Percentiles rank a stretch among this genome's conserved stretches.
Evolutionary conservation across 306 rosid species (phyloP).

Genomic region (Quercus ilex): DNA sequence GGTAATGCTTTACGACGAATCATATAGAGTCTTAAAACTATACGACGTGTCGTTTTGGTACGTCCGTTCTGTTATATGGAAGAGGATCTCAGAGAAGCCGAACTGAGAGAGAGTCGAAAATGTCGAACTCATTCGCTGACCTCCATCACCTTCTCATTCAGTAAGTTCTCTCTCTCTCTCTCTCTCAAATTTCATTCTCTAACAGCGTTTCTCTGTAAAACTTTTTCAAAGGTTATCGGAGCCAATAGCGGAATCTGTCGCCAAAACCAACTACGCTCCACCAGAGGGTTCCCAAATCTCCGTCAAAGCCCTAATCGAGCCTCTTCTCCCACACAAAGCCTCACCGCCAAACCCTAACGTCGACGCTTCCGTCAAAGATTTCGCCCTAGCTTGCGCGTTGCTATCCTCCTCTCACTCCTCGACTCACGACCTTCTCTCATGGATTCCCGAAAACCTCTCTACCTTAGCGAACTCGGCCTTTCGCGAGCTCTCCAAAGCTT

Average conservation of each 20-base stretch:
- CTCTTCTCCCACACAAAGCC: conserved; percentile 46
- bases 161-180: conserved; percentile 22
- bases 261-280: conserved; percentile 35
- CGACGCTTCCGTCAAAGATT: conserved; percentile 48
- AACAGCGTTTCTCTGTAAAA: background rate
- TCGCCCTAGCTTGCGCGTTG: conserved; percentile 67
- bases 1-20: too few relatives aligned
- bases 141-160: conserved; percentile 47
- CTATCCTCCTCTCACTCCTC: conserved; percentile 55
- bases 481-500: conserved; percentile 40
- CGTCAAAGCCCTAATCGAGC: conserved; percentile 51
- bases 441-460: conserved; percentile 62
- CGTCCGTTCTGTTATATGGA: background rate
- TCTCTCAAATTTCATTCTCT: background rate
- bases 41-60: background rate
- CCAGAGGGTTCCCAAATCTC: conserved; percentile 41
- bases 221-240: conserved; percentile 48
- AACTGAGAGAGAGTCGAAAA: conserved; percentile 12
- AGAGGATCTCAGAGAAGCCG: background rate
- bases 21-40: background rate
- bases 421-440: conserved; percentile 51
- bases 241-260: conserved; percentile 39
- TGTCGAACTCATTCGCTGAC: conserved; percentile 48
- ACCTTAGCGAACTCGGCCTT: conserved; percentile 45
- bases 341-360: conserved; percentile 13